Evolutionary conservation across 352 stramenopile species (phyloP).

Genomic region (Pythium rhizo-oryzae): DNA sequence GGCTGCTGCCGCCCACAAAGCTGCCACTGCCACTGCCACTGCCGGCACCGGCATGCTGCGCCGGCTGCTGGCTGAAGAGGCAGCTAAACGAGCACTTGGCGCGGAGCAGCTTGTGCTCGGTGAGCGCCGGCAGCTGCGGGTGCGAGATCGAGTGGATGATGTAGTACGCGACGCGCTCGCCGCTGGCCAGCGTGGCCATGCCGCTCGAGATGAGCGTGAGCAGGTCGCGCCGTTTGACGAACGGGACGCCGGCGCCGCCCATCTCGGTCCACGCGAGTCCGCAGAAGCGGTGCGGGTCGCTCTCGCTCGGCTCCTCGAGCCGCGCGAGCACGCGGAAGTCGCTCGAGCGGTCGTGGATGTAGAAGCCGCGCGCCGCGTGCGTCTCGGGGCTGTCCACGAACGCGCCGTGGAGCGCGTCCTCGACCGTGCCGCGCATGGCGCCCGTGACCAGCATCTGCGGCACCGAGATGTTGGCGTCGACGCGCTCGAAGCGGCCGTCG

Average conservation of each 20-base stretch:
- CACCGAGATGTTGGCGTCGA: constrained; percentile 24
- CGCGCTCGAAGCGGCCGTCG: constrained; percentile 20
- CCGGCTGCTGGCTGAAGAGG: constrained; percentile 22
- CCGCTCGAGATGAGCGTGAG: constrained; percentile 20
- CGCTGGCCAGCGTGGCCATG: neutral
- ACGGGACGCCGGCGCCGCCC: constrained; percentile 19
- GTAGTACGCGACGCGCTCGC: constrained; percentile 29
- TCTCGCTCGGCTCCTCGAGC: constrained; percentile 11
- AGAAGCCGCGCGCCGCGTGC: constrained; percentile 18
- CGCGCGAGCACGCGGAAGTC: constrained; percentile 21
- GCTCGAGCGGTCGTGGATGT: constrained; percentile 19
- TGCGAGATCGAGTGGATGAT: constrained; percentile 30
- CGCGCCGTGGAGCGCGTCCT: constrained; percentile 28
- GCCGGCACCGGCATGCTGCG: neutral
- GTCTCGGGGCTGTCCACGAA: constrained; percentile 22
- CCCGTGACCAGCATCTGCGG: constrained; percentile 24
- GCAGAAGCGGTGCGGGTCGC: constrained; percentile 25
- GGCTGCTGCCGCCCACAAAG: constrained; percentile 1
- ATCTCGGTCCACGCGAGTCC: constrained; percentile 24
- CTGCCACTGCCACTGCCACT: too few relatives aligned
- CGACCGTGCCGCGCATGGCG: constrained; percentile 21
- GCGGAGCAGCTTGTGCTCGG: constrained; percentile 26
- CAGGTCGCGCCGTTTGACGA: constrained; percentile 24
- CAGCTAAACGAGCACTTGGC: constrained; percentile 23
- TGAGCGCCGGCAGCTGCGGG: constrained; percentile 14